phyloP scores from a whole-genome alignment of 768 basidiomycete genomes.

The Psilocybe subaeruginosa region DNA sequence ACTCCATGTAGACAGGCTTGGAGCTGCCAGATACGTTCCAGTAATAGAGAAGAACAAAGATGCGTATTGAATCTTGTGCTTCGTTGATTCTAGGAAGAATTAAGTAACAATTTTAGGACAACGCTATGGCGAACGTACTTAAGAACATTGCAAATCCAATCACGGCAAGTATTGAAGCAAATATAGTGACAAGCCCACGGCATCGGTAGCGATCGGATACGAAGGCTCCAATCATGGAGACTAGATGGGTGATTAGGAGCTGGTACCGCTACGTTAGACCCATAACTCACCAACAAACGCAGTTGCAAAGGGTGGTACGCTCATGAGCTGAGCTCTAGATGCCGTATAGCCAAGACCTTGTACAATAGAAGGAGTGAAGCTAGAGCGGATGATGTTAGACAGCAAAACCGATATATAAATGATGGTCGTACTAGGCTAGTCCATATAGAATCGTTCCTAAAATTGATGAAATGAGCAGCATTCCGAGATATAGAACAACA shows the following conservation, averaged over 20 bases:
- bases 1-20: slow-evolving; percentile 59
- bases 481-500: neutral
- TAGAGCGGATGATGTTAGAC: slow-evolving; percentile 20
- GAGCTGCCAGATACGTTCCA: slow-evolving; percentile 56
- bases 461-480: neutral
- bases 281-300: slow-evolving; percentile 51
- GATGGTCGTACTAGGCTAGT: slow-evolving; percentile 47
- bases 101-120: no score
- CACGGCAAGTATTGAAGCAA: slow-evolving; percentile 43
- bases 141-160: slow-evolving; percentile 61
- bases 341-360: slow-evolving; percentile 58
- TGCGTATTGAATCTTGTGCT: slow-evolving; percentile 49
- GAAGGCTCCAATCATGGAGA: slow-evolving; percentile 39
- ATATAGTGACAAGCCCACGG: slow-evolving; percentile 50
- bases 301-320: slow-evolving; percentile 57
- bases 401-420: neutral
- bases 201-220: slow-evolving; percentile 58
- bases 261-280: neutral
- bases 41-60: slow-evolving; percentile 58
- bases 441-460: slow-evolving; percentile 50
- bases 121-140: slow-evolving; percentile 33
- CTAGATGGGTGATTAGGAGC: slow-evolving; percentile 19
- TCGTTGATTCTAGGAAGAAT: slow-evolving; percentile 34
- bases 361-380: slow-evolving; percentile 78
- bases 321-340: slow-evolving; percentile 61